phyloP scores from a whole-genome alignment of 345 rosid genomes.

The Syzygium aromaticum region DNA sequence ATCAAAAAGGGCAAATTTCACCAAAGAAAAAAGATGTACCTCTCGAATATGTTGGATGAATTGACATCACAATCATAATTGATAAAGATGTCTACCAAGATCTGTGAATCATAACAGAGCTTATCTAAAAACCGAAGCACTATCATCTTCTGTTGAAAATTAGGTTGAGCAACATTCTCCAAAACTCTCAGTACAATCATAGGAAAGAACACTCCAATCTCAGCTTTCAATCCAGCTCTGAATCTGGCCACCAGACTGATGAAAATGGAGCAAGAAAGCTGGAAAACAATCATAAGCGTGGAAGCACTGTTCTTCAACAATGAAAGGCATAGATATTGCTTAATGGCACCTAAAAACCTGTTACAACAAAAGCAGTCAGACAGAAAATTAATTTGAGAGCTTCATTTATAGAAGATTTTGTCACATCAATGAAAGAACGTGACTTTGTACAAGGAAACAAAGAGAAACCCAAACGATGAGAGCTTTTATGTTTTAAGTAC shows the following conservation, averaged over 20 bases:
- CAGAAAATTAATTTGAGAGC: neutral
- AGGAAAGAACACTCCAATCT: slow-evolving; percentile 99
- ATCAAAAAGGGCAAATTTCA: neutral
- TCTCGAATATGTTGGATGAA: slow-evolving; percentile 97
- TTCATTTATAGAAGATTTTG: neutral
- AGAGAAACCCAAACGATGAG: neutral
- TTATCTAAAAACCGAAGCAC: slow-evolving; percentile 95
- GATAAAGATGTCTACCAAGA: slow-evolving; percentile 91
- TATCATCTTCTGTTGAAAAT: slow-evolving; percentile 97
- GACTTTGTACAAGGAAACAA: neutral
- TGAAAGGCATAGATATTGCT: slow-evolving; percentile 93
- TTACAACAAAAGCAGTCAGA: slow-evolving; percentile 12
- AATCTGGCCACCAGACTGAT: slow-evolving; percentile 95
- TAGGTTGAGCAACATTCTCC: slow-evolving; percentile 97
- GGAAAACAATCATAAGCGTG: slow-evolving; percentile 92
- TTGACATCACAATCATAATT: slow-evolving; percentile 99
- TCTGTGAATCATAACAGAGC: slow-evolving; percentile 97
- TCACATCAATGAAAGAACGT: neutral
- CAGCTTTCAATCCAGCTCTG: slow-evolving; percentile 98
- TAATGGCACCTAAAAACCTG: slow-evolving; percentile 99
- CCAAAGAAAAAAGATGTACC: slow-evolving; percentile 34
- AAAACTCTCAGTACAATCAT: slow-evolving; percentile 96
- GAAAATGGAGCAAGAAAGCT: slow-evolving; percentile 99
- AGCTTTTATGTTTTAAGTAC: neutral
- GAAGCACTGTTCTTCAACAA: slow-evolving; percentile 96